A percentile compares a stretch with the other conserved stretches of the same genome.
phyloP scores from a whole-genome alignment of 2,329 filamentous ascomycete genomes.

The Hypoxylon sp. region DNA sequence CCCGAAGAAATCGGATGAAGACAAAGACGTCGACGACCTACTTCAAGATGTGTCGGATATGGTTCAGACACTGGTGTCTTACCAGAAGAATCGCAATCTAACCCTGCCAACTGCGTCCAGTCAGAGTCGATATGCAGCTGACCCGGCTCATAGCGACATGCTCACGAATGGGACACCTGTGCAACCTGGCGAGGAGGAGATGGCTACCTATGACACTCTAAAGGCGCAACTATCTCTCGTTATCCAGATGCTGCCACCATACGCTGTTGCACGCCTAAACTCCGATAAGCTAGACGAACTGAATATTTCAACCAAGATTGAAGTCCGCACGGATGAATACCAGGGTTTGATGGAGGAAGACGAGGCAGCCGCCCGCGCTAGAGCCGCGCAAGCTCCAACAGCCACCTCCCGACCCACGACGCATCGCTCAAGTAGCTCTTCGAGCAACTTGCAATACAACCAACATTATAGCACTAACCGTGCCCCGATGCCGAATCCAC shows the following conservation, averaged over 20 bases:
- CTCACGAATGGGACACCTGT: constrained; percentile 73
- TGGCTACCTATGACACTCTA: constrained; percentile 75
- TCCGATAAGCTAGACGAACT: constrained; percentile 87
- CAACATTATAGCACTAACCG: constrained; percentile 63
- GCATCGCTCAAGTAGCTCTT: constrained; percentile 56
- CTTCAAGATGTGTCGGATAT: constrained; percentile 80
- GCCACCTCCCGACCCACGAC: constrained; percentile 53
- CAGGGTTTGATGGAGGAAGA: constrained; percentile 87
- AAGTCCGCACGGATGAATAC: constrained; percentile 78
- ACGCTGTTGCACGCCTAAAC: constrained; percentile 86
- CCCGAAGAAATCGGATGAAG: constrained; percentile 61
- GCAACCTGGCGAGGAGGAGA: constrained; percentile 73
- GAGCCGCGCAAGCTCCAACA: constrained; percentile 56
- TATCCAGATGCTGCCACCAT: constrained; percentile 81
- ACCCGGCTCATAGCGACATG: constrained; percentile 75
- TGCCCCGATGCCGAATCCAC: constrained; percentile 56
- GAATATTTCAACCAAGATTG: constrained; percentile 81
- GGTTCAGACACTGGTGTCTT: constrained; percentile 80
- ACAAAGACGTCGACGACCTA: constrained; percentile 75
- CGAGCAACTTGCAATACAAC: constrained; percentile 56
- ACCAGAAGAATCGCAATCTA: constrained; percentile 82
- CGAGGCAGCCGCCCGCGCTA: constrained; percentile 69
- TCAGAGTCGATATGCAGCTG: constrained; percentile 69
- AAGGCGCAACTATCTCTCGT: constrained; percentile 80
- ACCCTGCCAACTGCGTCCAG: constrained; percentile 69